These are phyloP conservation scores for Sporothrix dimorphospora DNA, from an alignment of 2,329 filamentous ascomycete genomes.

Conservation along the genomic window DNA sequence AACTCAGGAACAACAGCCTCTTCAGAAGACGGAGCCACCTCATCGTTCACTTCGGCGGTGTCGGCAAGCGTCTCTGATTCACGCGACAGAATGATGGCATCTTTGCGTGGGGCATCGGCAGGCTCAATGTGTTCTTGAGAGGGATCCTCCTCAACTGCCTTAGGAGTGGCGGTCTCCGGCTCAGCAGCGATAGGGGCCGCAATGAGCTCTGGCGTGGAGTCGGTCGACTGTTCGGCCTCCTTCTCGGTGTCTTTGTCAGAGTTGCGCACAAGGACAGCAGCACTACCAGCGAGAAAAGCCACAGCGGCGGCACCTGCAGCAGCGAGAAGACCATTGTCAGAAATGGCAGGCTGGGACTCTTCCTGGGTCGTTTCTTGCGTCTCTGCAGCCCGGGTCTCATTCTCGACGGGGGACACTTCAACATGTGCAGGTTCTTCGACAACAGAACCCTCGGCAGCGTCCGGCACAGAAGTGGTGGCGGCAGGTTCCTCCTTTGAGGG, in stretches of 20 bases:
- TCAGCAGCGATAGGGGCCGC: neutral
- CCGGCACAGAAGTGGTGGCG: too few relatives aligned
- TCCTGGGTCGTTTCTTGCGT: neutral
- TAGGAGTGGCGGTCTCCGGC: neutral
- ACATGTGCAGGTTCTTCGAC: neutral
- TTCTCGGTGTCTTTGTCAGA: neutral
- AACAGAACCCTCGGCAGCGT: neutral
- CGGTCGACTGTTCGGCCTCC: neutral
- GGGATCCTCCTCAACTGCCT: neutral
- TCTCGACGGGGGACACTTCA: neutral
- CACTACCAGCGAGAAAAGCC: neutral
- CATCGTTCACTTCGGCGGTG: neutral
- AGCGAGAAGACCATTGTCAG: neutral
- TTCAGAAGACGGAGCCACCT: neutral
- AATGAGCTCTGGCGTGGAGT: neutral
- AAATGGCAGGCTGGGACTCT: neutral
- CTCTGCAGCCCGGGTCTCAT: neutral
- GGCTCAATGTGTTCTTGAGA: neutral
- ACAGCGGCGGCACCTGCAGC: neutral
- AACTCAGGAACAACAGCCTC: neutral
- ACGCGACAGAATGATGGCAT: neutral
- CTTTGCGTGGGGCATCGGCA: neutral
- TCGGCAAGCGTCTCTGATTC: neutral
- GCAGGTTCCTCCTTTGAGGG: neutral
- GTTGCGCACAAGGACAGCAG: neutral